Percentiles rank a stretch among this genome's conserved stretches.
Conservation (phyloP, 2,329 filamentous ascomycete genomes). For the Cladosporium phlei region DNA sequence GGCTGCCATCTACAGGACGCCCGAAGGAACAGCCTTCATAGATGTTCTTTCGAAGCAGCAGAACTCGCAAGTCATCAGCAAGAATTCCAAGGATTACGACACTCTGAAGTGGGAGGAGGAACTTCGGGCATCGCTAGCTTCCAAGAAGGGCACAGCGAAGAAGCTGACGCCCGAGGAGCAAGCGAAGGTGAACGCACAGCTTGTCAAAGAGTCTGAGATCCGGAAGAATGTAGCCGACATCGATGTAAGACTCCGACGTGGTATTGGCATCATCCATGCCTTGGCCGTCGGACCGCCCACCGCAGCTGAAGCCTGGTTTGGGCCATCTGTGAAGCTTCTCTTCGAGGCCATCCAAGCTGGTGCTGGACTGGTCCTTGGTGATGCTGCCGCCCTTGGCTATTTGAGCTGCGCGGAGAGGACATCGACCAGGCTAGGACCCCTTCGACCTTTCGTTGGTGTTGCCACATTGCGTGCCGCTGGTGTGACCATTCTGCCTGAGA, state of each 20-base stretch:
- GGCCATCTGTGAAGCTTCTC: conserved; percentile 68
- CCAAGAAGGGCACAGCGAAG: conserved; percentile 86
- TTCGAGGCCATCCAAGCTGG: conserved; percentile 73
- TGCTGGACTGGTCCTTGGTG: conserved; percentile 74
- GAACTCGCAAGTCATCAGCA: conserved; percentile 65
- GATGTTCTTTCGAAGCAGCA: conserved; percentile 85
- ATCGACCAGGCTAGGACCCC: conserved; percentile 66
- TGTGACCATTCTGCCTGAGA: conserved; percentile 65
- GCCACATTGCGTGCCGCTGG: conserved; percentile 78
- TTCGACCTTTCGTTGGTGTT: conserved; percentile 79
- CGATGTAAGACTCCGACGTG: conserved; percentile 69
- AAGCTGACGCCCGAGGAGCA: conserved; percentile 88
- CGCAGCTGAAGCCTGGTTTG: conserved; percentile 83
- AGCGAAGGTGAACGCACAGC: conserved; percentile 82
- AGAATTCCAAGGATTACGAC: conserved; percentile 92
- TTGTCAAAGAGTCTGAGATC: conserved; percentile 80
- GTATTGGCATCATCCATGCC: conserved; percentile 77
- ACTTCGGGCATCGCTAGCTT: conserved; percentile 75
- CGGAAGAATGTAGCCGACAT: conserved; percentile 65
- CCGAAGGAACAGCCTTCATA: conserved; percentile 81
- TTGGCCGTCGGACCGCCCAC: conserved; percentile 85
- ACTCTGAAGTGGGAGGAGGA: conserved; percentile 97
- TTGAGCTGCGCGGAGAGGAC: conserved; percentile 73
- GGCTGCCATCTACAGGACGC: conserved; percentile 86
- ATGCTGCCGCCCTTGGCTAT: conserved; percentile 72